These are phyloP conservation scores for Plasmodium sp. DNA, from an alignment of 169 alveolate genomes.

Conservation along the genomic window DNA sequence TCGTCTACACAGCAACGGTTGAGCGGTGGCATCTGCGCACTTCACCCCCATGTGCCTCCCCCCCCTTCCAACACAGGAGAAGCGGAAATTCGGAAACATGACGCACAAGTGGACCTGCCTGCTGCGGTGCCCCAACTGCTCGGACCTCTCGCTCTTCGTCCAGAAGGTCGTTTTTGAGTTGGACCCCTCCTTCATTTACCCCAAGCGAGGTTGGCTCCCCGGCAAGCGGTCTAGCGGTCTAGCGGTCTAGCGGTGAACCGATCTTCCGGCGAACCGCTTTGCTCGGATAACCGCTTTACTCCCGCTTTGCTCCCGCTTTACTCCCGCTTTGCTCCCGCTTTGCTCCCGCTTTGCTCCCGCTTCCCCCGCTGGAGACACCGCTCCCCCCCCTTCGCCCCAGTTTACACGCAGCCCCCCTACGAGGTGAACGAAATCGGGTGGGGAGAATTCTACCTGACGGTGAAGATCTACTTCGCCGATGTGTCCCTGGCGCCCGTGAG, in stretches of 20 bases:
- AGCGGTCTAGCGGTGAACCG: no score
- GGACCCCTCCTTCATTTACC: conserved; percentile 94
- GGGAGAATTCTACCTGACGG: conserved; percentile 86
- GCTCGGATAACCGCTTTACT: background rate
- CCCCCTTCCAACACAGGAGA: conserved; percentile 82
- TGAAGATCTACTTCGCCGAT: conserved; percentile 81
- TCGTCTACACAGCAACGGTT: background rate
- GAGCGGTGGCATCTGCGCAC: background rate
- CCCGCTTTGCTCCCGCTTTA: background rate
- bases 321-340: no score
- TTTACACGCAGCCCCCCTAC: conserved; percentile 83
- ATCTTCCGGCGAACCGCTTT: background rate
- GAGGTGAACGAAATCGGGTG: conserved; percentile 88
- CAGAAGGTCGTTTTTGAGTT: conserved; percentile 92
- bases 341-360: no score
- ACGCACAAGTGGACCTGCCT: conserved; percentile 95
- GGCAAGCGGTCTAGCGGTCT: background rate
- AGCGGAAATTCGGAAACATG: conserved; percentile 90
- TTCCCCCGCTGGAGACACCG: background rate
- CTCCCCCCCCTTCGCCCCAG: conserved; percentile 4
- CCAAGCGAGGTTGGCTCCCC: conserved; percentile 80
- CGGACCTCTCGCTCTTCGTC: conserved; percentile 91
- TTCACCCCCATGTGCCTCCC: background rate
- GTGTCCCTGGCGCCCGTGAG: conserved; percentile 81
- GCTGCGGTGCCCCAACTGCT: conserved; percentile 92